Conservation (phyloP, 352 stramenopile species). For the Phytopythium chamaehyphon region DNA sequence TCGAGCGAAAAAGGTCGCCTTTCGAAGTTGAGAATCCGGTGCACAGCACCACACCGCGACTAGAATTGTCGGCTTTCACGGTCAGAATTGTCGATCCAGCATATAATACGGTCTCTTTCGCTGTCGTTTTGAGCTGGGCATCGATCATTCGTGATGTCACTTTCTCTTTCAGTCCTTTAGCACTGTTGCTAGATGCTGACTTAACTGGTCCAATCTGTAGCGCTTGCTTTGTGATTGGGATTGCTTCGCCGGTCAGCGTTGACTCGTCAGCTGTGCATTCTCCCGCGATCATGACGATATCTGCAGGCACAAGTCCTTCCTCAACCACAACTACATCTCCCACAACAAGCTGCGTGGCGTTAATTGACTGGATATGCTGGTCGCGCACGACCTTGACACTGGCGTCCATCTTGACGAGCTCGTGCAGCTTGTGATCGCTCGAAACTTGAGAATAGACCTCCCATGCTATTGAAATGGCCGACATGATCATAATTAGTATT, state of each 20-base stretch:
- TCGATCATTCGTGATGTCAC: constrained; percentile 20
- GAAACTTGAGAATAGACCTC: constrained; percentile 62
- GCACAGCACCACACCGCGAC: constrained; percentile 47
- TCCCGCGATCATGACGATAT: constrained; percentile 57
- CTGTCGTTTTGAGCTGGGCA: constrained; percentile 30
- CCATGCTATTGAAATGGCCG: constrained; percentile 62
- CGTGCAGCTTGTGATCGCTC: constrained; percentile 59
- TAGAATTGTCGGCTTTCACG: constrained; percentile 21
- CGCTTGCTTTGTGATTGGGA: constrained; percentile 69
- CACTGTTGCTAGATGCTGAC: constrained; percentile 18
- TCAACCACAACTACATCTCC: constrained; percentile 69
- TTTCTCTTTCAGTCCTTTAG: constrained; percentile 23
- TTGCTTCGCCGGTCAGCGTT: constrained; percentile 76
- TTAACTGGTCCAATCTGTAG: background rate
- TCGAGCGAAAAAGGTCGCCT: constrained; percentile 65
- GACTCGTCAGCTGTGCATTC: constrained; percentile 73
- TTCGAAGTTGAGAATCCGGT: constrained; percentile 70
- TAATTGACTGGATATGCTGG: constrained; percentile 33
- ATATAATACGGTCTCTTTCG: constrained; percentile 51
- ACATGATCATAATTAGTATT: constrained; percentile 56
- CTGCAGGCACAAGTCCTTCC: constrained; percentile 54
- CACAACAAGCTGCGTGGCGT: constrained; percentile 46
- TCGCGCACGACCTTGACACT: constrained; percentile 62
- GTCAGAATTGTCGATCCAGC: constrained; percentile 55
- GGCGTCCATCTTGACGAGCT: constrained; percentile 48